Percentiles rank a stretch among this genome's conserved stretches.
phyloP scores from a whole-genome alignment of 768 basidiomycete genomes.

The Nidularia pulvinata region DNA sequence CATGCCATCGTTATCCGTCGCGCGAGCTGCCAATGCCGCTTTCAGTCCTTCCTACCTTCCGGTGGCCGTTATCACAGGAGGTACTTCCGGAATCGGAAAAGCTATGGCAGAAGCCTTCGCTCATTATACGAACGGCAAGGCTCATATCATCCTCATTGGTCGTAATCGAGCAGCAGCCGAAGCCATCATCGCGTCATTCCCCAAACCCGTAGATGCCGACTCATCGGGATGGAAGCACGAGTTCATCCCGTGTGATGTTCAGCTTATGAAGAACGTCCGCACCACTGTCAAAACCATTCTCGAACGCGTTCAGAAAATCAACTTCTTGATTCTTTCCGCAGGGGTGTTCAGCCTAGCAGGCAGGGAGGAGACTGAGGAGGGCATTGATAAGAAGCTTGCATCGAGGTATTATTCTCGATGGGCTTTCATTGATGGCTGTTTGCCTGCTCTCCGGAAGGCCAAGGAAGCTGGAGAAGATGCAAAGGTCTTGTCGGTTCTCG shows the following conservation, averaged over 20 bases:
- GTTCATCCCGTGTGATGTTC: constrained; percentile 38
- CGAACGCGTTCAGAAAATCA: constrained; percentile 29
- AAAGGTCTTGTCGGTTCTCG: constrained; percentile 33
- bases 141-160: too few relatives aligned
- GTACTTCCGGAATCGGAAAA: too few relatives aligned
- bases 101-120: too few relatives aligned
- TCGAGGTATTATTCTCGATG: constrained; percentile 38
- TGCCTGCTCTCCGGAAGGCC: constrained; percentile 33
- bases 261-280: constrained; percentile 35
- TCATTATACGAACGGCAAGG: too few relatives aligned
- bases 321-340: constrained; percentile 36
- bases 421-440: constrained; percentile 33
- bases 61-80: too few relatives aligned
- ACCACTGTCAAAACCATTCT: constrained; percentile 23
- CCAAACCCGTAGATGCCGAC: background rate
- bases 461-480: constrained; percentile 31
- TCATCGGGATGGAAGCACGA: constrained; percentile 16
- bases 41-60: too few relatives aligned
- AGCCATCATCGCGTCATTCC: too few relatives aligned
- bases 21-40: too few relatives aligned
- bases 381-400: constrained; percentile 28
- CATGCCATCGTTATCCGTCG: too few relatives aligned
- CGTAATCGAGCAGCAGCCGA: too few relatives aligned
- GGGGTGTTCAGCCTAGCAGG: constrained; percentile 25
- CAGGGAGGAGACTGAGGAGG: constrained; percentile 26